phyloP scores from a whole-genome alignment of 2,329 filamentous ascomycete species.

The Cercospora zeae-maydis region DNA sequence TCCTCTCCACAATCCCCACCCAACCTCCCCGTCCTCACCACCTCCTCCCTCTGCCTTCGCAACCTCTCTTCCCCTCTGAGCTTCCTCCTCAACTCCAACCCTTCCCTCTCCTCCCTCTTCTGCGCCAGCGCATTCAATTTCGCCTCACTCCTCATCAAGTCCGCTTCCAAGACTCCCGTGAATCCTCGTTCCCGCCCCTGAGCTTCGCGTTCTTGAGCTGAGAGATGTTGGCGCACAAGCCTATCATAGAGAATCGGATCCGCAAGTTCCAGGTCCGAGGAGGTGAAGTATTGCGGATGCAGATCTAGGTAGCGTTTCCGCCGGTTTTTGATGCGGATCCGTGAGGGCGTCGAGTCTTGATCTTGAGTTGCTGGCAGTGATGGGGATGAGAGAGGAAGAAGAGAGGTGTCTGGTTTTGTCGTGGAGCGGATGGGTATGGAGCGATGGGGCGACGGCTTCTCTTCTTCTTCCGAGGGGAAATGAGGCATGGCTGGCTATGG shows the following conservation, averaged over 20 bases:
- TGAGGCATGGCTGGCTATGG: not conserved
- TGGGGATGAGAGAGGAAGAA: not conserved
- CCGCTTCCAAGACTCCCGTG: slow-evolving; percentile 72
- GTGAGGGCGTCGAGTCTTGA: not conserved
- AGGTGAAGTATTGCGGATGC: slow-evolving; percentile 68
- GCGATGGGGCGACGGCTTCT: not conserved
- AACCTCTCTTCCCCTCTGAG: slow-evolving; percentile 66
- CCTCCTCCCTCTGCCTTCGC: slow-evolving; percentile 69
- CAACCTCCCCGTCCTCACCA: slow-evolving; percentile 57
- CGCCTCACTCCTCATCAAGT: slow-evolving; percentile 71
- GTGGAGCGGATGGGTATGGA: not conserved
- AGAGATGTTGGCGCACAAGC: slow-evolving; percentile 73
- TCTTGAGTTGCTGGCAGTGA: not conserved
- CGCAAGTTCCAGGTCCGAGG: slow-evolving; percentile 58
- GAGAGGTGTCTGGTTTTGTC: not conserved
- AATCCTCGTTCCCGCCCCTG: slow-evolving; percentile 74
- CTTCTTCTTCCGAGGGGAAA: not conserved
- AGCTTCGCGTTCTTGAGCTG: slow-evolving; percentile 65
- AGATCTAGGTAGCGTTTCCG: slow-evolving; percentile 71
- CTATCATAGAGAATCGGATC: slow-evolving; percentile 81
- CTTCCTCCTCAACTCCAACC: slow-evolving; percentile 57
- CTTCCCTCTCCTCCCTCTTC: slow-evolving; percentile 51
- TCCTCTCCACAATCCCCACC: slow-evolving; percentile 55
- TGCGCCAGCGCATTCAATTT: slow-evolving; percentile 63
- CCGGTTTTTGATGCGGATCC: slow-evolving; percentile 60